Conservation (phyloP, 2,329 filamentous ascomycete species). For the Penicillium sp. region DNA sequence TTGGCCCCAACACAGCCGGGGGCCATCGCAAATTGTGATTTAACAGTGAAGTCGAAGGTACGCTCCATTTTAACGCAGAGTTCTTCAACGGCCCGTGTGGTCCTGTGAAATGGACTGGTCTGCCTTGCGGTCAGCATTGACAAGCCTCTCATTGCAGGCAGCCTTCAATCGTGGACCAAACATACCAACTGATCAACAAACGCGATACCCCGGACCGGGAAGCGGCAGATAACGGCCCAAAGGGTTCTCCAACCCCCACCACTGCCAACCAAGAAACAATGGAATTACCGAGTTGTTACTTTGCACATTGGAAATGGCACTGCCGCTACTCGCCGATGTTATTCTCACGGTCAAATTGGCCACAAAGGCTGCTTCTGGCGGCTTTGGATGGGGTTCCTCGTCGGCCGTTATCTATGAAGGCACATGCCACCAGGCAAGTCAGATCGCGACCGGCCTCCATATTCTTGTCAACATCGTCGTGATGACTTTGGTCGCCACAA, state of each 20-base stretch:
- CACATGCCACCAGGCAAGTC: not conserved
- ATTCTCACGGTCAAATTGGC: not conserved
- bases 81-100: not conserved
- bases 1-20: not conserved
- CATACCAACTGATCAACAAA: not conserved
- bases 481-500: not conserved
- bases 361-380: not conserved
- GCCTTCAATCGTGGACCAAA: not conserved
- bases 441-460: not conserved
- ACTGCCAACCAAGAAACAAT: not conserved
- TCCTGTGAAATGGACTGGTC: not conserved
- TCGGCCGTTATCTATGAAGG: not conserved
- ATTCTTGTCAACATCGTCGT: not conserved
- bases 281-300: not conserved
- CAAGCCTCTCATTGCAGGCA: not conserved
- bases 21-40: not conserved
- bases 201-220: not conserved
- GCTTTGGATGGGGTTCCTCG: not conserved
- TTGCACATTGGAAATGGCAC: not conserved
- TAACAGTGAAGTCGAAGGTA: not conserved
- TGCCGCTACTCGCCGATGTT: not conserved
- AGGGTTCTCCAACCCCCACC: not conserved
- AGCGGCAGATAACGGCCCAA: not conserved
- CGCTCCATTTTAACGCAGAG: not conserved
- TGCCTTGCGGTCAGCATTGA: not conserved